Evolutionary conservation across 768 basidiomycete genomes (phyloP).

Genomic region (Hemileccinum impolitum): DNA sequence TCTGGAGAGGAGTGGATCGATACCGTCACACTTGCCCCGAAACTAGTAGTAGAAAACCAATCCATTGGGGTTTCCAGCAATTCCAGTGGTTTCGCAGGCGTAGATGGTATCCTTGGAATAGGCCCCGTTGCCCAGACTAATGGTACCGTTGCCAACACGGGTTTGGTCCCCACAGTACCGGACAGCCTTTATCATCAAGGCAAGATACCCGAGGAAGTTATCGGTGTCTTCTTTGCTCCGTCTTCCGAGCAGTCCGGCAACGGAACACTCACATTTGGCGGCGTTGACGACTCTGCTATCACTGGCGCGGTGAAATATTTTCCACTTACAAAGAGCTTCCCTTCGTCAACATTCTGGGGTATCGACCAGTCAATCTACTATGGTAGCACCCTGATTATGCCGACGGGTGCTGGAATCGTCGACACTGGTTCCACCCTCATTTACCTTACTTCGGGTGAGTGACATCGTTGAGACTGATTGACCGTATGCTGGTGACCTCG

Average conservation of each 20-base stretch:
- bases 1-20: slow-evolving; percentile 1
- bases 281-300: slow-evolving; percentile 11
- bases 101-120: background rate
- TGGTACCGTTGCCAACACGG: background rate
- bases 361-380: slow-evolving; percentile 17
- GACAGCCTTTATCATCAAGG: slow-evolving; percentile 32
- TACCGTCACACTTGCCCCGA: background rate
- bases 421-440: slow-evolving; percentile 11
- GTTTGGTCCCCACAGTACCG: slow-evolving; percentile 30
- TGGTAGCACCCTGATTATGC: background rate
- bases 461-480: background rate
- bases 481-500: no score
- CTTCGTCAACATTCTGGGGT: slow-evolving; percentile 28
- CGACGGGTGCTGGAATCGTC: slow-evolving; percentile 7
- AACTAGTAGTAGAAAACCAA: background rate
- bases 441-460: slow-evolving; percentile 21
- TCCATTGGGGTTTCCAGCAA: background rate
- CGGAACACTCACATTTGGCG: slow-evolving; percentile 26
- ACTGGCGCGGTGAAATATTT: slow-evolving; percentile 18
- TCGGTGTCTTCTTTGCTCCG: slow-evolving; percentile 31
- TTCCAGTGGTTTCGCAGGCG: background rate
- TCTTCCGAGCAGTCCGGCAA: slow-evolving; percentile 14
- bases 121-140: background rate
- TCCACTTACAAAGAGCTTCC: slow-evolving; percentile 19
- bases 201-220: slow-evolving; percentile 18